Conservation (phyloP, 306 rosid species). For the Vicia sativa region DNA sequence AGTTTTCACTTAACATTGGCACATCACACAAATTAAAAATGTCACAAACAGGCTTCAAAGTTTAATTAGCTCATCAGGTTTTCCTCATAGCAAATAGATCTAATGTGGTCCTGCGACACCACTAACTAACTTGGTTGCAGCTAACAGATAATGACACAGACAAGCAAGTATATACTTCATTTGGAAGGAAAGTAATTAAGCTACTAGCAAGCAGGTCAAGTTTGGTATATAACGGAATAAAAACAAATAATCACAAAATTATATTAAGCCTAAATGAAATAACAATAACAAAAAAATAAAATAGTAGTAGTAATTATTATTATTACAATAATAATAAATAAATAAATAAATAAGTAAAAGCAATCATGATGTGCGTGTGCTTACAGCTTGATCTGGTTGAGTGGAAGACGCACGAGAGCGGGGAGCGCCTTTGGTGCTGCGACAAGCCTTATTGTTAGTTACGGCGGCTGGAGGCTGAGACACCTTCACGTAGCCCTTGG, state of each 20-base stretch:
- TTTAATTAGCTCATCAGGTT: neutral
- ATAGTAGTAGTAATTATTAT: neutral
- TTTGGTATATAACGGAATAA: conserved; percentile 48
- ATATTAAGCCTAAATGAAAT: neutral
- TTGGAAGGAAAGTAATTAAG: conserved; percentile 42
- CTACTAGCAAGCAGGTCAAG: conserved; percentile 45
- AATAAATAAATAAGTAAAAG: neutral
- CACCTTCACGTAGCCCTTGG: conserved; percentile 74
- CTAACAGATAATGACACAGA: conserved; percentile 49
- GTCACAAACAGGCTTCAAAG: conserved; percentile 11
- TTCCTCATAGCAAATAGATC: conserved; percentile 25
- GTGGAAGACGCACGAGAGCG: conserved; percentile 55
- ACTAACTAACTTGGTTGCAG: conserved; percentile 37
- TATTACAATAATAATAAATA: too few relatives aligned
- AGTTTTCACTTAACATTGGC: conserved; percentile 3
- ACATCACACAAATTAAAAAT: neutral
- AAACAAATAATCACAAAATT: conserved; percentile 30
- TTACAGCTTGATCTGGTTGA: conserved; percentile 60
- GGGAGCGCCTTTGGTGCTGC: conserved; percentile 49
- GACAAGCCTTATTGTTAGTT: conserved; percentile 42
- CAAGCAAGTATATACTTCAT: conserved; percentile 51
- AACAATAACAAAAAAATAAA: neutral
- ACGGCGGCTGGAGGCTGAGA: conserved; percentile 43
- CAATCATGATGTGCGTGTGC: conserved; percentile 21
- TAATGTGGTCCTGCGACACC: conserved; percentile 29